Conservation (phyloP, 192 early-diverging fungal genomes). For the Anaeromyces robustus region DNA sequence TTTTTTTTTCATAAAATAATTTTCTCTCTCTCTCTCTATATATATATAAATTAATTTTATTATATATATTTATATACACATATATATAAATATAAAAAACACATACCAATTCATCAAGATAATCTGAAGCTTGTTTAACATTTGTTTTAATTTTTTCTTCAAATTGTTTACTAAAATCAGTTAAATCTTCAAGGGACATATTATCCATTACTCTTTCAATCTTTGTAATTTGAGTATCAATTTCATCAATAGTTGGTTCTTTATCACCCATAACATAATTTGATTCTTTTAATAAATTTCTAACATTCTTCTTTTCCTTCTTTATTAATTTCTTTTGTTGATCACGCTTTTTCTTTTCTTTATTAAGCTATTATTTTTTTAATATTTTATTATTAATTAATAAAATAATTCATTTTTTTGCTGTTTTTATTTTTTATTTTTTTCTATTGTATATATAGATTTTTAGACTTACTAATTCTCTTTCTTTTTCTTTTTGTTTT, state of each 20-base stretch:
- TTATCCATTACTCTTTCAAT: slow-evolving; percentile 37
- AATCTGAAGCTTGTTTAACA: not conserved
- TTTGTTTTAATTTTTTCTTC: slow-evolving; percentile 1
- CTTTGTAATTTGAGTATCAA: slow-evolving; percentile 13
- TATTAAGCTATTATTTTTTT: not conserved
- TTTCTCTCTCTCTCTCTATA: too few species aligned
- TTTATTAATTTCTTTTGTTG: slow-evolving; percentile 69
- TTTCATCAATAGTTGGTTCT: not conserved
- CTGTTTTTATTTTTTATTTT: too few species aligned
- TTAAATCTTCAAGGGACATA: slow-evolving; percentile 18
- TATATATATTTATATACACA: too few species aligned
- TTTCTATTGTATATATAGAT: too few species aligned
- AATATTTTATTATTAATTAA: too few species aligned
- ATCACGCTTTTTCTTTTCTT: slow-evolving; percentile 63
- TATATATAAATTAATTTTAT: too few species aligned
- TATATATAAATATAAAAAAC: not conserved
- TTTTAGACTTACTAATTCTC: slow-evolving; percentile 8
- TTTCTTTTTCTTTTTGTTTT: slow-evolving; percentile 21
- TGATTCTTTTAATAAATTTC: slow-evolving; percentile 29
- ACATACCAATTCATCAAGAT: not conserved
- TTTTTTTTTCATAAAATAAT: too few species aligned
- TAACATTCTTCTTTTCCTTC: slow-evolving; percentile 83
- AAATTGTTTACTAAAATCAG: slow-evolving; percentile 15
- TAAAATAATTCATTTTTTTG: not conserved
- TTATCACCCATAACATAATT: not conserved